Conservation (phyloP, 148 eudicot genomes). For the Limonium bicolor region DNA sequence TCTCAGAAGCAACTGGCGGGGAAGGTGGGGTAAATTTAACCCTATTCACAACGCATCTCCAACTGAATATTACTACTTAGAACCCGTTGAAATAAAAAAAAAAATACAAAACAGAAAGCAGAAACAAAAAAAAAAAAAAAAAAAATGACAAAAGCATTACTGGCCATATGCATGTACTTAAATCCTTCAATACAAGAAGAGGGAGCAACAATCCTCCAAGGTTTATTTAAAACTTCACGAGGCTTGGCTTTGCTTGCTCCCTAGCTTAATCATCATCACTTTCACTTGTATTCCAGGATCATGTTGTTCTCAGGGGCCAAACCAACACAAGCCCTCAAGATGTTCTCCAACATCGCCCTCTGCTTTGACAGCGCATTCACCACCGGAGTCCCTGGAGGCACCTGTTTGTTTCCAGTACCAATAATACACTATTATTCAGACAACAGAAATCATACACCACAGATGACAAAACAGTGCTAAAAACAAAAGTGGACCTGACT, state of each 20-base stretch:
- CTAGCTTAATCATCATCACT: neutral
- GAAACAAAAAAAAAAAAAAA: no score
- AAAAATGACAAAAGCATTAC: neutral
- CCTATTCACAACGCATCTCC: no score
- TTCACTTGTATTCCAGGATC: slow-evolving; percentile 87
- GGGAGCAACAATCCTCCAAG: neutral
- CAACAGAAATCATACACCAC: neutral
- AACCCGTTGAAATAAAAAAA: no score
- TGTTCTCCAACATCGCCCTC: slow-evolving; percentile 98
- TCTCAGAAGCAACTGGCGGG: no score
- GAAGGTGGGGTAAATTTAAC: no score
- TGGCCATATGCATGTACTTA: neutral
- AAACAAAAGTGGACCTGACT: no score
- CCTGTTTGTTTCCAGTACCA: slow-evolving; percentile 25
- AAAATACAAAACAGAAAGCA: no score
- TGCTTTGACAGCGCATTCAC: slow-evolving; percentile 95
- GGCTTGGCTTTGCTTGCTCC: neutral
- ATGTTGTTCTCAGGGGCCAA: slow-evolving; percentile 97
- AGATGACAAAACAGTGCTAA: neutral
- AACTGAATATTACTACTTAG: no score
- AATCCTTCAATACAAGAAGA: no score
- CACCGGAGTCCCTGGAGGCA: slow-evolving; percentile 97
- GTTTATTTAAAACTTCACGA: neutral
- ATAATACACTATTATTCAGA: neutral
- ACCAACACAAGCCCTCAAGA: slow-evolving; percentile 92